Evolutionary conservation across 1,139 yeast species (phyloP).

Genomic region (Hyphopichia burtonii): DNA sequence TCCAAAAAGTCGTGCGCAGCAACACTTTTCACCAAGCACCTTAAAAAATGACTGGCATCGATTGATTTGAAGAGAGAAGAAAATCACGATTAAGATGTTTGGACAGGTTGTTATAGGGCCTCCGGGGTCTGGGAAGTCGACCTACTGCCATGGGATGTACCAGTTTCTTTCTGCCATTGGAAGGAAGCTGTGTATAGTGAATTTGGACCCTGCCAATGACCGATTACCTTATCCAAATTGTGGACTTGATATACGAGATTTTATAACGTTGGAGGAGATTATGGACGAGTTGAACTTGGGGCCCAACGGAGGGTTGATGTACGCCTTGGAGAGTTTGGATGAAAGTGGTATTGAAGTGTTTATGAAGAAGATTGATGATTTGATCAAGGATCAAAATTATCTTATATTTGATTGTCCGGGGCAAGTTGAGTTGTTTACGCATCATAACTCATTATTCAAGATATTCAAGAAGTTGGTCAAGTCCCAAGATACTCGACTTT

Average conservation of each 20-base stretch:
- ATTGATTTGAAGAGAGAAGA: too few species aligned
- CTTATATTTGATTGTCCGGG: slow-evolving; percentile 83
- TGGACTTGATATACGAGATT: slow-evolving; percentile 85
- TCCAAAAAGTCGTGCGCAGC: too few species aligned
- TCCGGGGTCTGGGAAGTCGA: slow-evolving; percentile 96
- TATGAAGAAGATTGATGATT: slow-evolving; percentile 52
- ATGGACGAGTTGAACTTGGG: slow-evolving; percentile 83
- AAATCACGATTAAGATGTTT: slow-evolving; percentile 39
- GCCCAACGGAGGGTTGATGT: slow-evolving; percentile 94
- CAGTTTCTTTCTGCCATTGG: slow-evolving; percentile 95
- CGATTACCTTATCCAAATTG: slow-evolving; percentile 69
- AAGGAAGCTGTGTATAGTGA: slow-evolving; percentile 75
- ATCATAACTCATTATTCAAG: slow-evolving; percentile 38
- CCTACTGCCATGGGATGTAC: slow-evolving; percentile 87
- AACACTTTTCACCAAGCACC: too few species aligned
- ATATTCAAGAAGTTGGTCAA: slow-evolving; percentile 38
- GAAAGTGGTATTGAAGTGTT: slow-evolving; percentile 53
- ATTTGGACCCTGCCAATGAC: slow-evolving; percentile 96
- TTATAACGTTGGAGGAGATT: slow-evolving; percentile 80
- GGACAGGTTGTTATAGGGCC: slow-evolving; percentile 97
- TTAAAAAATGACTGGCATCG: too few species aligned
- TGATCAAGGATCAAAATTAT: slow-evolving; percentile 63
- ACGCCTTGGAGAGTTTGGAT: slow-evolving; percentile 71
- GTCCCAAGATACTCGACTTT: slow-evolving; percentile 65
- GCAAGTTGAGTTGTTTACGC: slow-evolving; percentile 49